phyloP scores from a whole-genome alignment of 192 early-diverging fungal species.

The Podila epicladia region DNA sequence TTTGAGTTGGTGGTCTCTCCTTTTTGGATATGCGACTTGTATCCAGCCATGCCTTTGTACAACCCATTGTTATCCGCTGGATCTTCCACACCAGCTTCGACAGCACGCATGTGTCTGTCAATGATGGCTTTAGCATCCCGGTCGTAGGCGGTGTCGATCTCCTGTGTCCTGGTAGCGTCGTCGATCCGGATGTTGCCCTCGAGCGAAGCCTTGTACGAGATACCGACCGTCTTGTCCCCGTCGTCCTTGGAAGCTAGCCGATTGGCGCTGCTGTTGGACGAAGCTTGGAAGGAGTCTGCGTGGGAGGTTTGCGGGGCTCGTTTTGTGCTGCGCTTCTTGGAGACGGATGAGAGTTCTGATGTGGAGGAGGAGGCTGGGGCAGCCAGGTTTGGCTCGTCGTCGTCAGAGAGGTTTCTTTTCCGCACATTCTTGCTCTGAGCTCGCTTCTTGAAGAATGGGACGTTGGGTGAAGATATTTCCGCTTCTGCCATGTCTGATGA shows the following conservation, averaged over 20 bases:
- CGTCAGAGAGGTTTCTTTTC: conserved; percentile 59
- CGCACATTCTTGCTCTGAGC: conserved; percentile 59
- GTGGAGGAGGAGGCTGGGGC: conserved; percentile 50
- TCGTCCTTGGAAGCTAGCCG: conserved; percentile 36
- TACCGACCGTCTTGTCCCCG: conserved; percentile 41
- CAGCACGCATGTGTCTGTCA: conserved; percentile 54
- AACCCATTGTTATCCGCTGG: conserved; percentile 52
- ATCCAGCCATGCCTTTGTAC: conserved; percentile 76
- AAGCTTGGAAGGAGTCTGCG: conserved; percentile 50
- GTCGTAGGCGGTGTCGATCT: conserved; percentile 58
- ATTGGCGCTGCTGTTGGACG: conserved; percentile 57
- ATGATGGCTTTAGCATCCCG: conserved; percentile 52
- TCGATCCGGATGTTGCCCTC: conserved; percentile 43
- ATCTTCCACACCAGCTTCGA: conserved; percentile 45
- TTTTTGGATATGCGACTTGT: conserved; percentile 69
- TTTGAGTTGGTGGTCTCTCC: conserved; percentile 67
- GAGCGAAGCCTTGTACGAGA: conserved; percentile 47
- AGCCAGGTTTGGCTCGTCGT: conserved; percentile 38
- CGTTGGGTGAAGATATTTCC: conserved; percentile 26
- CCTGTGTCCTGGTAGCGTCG: conserved; percentile 40
- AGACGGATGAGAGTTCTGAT: conserved; percentile 54
- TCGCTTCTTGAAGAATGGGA: conserved; percentile 69
- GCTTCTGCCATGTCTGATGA: conserved; percentile 24
- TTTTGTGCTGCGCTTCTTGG: conserved; percentile 55
- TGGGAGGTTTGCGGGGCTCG: conserved; percentile 24